Base-by-base conservation (phyloP, 495 filamentous ascomycete genomes). In the Mycothermus thermophilus region DNA sequence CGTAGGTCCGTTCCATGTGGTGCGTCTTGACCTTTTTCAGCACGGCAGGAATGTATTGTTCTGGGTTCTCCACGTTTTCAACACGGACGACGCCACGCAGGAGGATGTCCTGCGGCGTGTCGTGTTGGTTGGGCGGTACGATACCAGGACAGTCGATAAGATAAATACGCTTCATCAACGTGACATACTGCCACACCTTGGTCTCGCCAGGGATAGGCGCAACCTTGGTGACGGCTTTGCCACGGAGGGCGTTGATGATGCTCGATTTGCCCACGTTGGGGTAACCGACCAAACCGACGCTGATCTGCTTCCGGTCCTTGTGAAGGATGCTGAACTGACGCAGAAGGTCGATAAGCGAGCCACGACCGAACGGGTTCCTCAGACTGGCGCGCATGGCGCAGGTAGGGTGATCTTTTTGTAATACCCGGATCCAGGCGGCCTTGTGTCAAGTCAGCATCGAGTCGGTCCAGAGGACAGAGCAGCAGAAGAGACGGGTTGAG, bases 121-220 rank as follows among this genome's bases (percentile, higher is more conserved):
- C 88, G 27, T 73, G 71, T 25, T 74, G 74, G 44, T 76, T 88
- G 2, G 90, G 86, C 6, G 90, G 88, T 7, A 95, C 90, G 18
- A 97, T 83, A 46, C 90, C 90, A 23, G 90, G 90, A 48, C 90
- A 95, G 50, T 96, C 90, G 45, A 96, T 95, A 34, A 97, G 67
- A 53, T 93, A 96, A 27, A 97, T 95, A 32, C 92, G 68, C 56
- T 85, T 87, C 86, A 94, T 96, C 34, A 97, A 57, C 1, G 88
- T 95, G 38, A 97, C 80, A 44, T 94, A 96, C 55, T 97, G 51
- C 47, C 53, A 96, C 9, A 95, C 79, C 61, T 94, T 97, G 38
- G 87, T 96, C 57, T 86, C 80, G 8, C 88, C 88, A 6, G 90
- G 88, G 40, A 96, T 88, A 11, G 90, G 90, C n/a, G 90, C 90